These are phyloP conservation scores for Hypoxylon sp. DNA, from an alignment of 2,329 filamentous ascomycete genomes.

Conservation along the genomic window DNA sequence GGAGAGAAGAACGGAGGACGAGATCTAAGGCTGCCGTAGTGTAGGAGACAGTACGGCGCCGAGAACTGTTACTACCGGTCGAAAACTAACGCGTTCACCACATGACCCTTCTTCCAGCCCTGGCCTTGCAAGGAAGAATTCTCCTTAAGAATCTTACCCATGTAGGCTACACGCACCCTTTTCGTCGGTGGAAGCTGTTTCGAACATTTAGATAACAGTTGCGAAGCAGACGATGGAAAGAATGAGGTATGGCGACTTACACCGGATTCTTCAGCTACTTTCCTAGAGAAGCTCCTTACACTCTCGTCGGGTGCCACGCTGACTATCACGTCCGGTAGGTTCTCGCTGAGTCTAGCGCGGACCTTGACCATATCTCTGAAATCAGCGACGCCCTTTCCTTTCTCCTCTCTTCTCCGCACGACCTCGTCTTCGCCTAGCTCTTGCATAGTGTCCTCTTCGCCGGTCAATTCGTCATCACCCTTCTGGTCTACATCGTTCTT, in stretches of 20 bases:
- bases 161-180: conserved; percentile 80
- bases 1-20: neutral
- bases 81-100: conserved; percentile 83
- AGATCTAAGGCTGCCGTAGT: neutral
- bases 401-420: conserved; percentile 66
- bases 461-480: conserved; percentile 50
- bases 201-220: conserved; percentile 12
- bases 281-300: conserved; percentile 74
- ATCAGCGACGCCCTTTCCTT: conserved; percentile 70
- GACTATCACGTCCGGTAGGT: conserved; percentile 74
- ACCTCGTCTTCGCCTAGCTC: conserved; percentile 56
- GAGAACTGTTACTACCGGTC: conserved; percentile 56
- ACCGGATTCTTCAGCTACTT: conserved; percentile 73
- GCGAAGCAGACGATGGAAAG: conserved; percentile 3
- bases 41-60: conserved; percentile 9
- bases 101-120: conserved; percentile 81
- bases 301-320: conserved; percentile 71
- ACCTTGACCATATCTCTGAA: conserved; percentile 70
- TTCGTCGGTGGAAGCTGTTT: conserved; percentile 70
- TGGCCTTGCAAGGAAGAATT: conserved; percentile 74
- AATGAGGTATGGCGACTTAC: conserved; percentile 62
- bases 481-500: conserved; percentile 46
- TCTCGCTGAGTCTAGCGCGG: conserved; percentile 76
- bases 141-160: conserved; percentile 85
- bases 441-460: conserved; percentile 48